Evolutionary conservation across 768 basidiomycete genomes (phyloP).

Genomic region (Lactarius sanguifluus): DNA sequence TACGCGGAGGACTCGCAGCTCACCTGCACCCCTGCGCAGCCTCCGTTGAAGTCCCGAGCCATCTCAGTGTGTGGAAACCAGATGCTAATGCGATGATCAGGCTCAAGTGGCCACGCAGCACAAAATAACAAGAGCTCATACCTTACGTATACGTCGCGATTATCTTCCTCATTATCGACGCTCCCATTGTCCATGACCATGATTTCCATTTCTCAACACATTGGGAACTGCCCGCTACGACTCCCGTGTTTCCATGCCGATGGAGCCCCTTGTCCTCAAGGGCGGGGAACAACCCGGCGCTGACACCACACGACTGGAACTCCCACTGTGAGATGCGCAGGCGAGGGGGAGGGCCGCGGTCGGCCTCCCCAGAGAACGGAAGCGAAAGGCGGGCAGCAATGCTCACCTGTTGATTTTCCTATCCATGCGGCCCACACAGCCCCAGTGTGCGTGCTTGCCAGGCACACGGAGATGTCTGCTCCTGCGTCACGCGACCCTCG

Average conservation of each 20-base stretch:
- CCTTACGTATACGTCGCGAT: conserved; percentile 26
- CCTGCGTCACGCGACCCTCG: conserved; percentile 17
- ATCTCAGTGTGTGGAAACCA: conserved; percentile 27
- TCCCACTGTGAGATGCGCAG: conserved; percentile 15
- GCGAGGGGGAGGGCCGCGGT: not conserved
- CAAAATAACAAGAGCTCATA: not conserved
- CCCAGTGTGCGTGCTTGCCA: conserved; percentile 25
- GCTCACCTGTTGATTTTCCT: conserved; percentile 30
- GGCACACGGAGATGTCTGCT: not conserved
- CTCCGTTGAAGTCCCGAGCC: conserved; percentile 20
- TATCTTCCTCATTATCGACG: conserved; percentile 20
- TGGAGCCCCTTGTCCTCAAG: conserved; percentile 16
- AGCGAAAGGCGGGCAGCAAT: not conserved
- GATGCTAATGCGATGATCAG: conserved; percentile 12
- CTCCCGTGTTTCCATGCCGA: not conserved
- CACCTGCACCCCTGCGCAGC: conserved; percentile 26
- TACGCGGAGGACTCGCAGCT: not conserved
- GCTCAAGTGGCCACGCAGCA: not conserved
- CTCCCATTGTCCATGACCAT: conserved; percentile 21
- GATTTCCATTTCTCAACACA: conserved; percentile 28
- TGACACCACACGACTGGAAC: conserved; percentile 16
- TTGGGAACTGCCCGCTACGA: conserved; percentile 27
- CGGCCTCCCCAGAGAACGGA: not conserved
- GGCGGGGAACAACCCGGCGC: conserved; percentile 9
- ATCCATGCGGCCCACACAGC: conserved; percentile 24